These are phyloP conservation scores for Viola odorata DNA, from an alignment of 345 rosid species.

Conservation along the genomic window DNA sequence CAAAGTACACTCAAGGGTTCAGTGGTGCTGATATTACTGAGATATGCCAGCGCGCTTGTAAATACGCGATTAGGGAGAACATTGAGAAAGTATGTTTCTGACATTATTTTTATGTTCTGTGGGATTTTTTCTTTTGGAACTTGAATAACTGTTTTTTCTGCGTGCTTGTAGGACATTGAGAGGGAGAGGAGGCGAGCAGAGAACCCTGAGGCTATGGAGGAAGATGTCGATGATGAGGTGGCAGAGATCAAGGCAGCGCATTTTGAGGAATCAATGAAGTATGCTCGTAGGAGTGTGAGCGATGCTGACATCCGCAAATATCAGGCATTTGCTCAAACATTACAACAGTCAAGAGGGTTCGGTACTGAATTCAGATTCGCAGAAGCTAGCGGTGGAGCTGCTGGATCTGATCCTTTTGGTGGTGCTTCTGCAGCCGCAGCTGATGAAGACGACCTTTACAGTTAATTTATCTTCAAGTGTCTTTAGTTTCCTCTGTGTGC, in stretches of 20 bases:
- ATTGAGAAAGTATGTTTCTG: constrained; percentile 66
- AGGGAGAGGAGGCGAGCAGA: constrained; percentile 71
- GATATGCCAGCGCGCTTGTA: constrained; percentile 79
- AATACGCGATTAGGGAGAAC: constrained; percentile 90
- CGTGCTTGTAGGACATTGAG: constrained; percentile 94
- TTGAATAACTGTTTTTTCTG: too few species aligned
- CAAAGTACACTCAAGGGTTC: constrained; percentile 73
- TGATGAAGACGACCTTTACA: constrained; percentile 86
- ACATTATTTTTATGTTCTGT: not conserved
- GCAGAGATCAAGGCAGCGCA: constrained; percentile 82
- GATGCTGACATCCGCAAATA: constrained; percentile 93
- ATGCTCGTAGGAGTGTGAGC: constrained; percentile 82
- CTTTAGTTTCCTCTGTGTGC: too few species aligned
- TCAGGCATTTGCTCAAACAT: constrained; percentile 91
- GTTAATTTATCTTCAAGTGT: constrained; percentile 29
- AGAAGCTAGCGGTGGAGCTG: constrained; percentile 33
- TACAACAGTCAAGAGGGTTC: constrained; percentile 91
- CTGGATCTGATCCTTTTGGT: constrained; percentile 63
- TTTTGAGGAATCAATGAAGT: constrained; percentile 93
- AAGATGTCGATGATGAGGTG: constrained; percentile 74
- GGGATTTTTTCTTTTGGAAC: too few species aligned
- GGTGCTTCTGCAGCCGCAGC: constrained; percentile 58
- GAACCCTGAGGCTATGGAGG: constrained; percentile 97
- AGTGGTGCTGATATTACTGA: too few species aligned
- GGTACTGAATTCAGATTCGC: constrained; percentile 79